Evolutionary conservation across 2,329 filamentous ascomycete genomes (phyloP).

Genomic region (Clonostachys rosea): DNA sequence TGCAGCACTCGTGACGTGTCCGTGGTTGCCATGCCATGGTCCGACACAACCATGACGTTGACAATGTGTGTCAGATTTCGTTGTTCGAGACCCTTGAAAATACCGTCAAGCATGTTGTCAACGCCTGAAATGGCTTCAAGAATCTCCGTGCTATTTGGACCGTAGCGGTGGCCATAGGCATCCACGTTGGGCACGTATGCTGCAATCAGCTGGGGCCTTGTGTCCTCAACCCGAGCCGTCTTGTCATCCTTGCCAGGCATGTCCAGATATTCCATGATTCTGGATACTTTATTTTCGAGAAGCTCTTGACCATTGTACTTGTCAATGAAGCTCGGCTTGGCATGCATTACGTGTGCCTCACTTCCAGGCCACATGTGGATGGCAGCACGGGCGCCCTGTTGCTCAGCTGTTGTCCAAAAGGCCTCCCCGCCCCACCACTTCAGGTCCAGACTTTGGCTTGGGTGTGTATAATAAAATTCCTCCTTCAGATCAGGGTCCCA

Average conservation of each 20-base stretch:
- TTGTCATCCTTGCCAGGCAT: slow-evolving; percentile 66
- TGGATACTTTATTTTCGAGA: slow-evolving; percentile 69
- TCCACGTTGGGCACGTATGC: slow-evolving; percentile 95
- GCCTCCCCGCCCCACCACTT: slow-evolving; percentile 97
- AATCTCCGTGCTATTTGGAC: slow-evolving; percentile 94
- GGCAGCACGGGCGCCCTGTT: slow-evolving; percentile 70
- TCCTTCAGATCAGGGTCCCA: slow-evolving; percentile 76
- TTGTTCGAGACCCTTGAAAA: slow-evolving; percentile 71
- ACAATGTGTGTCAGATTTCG: slow-evolving; percentile 87
- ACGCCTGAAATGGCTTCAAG: slow-evolving; percentile 70
- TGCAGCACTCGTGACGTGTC: slow-evolving; percentile 77
- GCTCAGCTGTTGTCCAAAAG: slow-evolving; percentile 89
- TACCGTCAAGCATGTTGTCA: slow-evolving; percentile 73
- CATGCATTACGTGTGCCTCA: slow-evolving; percentile 75
- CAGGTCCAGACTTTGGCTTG: slow-evolving; percentile 67
- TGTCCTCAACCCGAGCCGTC: slow-evolving; percentile 39
- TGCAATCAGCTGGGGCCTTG: slow-evolving; percentile 84
- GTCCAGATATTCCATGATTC: slow-evolving; percentile 81
- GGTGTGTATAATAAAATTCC: slow-evolving; percentile 86
- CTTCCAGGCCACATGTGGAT: slow-evolving; percentile 99
- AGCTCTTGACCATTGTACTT: slow-evolving; percentile 76
- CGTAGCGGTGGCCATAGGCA: slow-evolving; percentile 77
- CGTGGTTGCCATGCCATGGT: slow-evolving; percentile 97
- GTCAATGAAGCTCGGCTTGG: slow-evolving; percentile 77
- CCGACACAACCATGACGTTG: slow-evolving; percentile 93